These are phyloP conservation scores for Glarea lozoyensis DNA, from an alignment of 495 filamentous ascomycete species.

Conservation along the genomic window DNA sequence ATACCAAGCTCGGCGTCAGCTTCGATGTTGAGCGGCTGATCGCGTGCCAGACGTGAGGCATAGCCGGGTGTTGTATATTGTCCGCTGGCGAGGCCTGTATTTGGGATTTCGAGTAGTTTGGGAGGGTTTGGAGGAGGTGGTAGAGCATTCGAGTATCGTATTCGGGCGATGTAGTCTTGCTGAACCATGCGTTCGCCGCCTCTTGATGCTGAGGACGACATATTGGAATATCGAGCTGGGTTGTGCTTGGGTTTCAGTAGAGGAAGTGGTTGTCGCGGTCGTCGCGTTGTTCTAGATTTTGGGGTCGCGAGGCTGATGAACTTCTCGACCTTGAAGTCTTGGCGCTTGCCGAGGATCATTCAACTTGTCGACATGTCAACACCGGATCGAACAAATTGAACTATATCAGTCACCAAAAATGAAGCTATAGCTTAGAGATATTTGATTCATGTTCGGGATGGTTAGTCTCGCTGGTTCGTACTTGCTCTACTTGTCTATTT, in stretches of 20 bases:
- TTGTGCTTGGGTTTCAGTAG: constrained; percentile 9
- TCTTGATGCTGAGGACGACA: constrained; percentile 35
- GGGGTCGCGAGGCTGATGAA: too few relatives aligned
- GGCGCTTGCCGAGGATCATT: too few relatives aligned
- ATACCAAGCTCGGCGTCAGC: constrained; percentile 96
- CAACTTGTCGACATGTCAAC: too few relatives aligned
- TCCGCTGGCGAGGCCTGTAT: constrained; percentile 68
- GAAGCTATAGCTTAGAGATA: too few relatives aligned
- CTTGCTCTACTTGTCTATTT: too few relatives aligned
- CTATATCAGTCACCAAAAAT: too few relatives aligned
- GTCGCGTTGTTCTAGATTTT: too few relatives aligned
- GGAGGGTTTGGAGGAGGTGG: constrained; percentile 89
- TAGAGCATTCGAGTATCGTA: constrained; percentile 89
- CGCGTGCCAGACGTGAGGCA: constrained; percentile 75
- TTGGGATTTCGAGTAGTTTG: constrained; percentile 93
- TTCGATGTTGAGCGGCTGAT: constrained; percentile 92
- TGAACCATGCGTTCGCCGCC: constrained; percentile 55
- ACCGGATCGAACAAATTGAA: too few relatives aligned
- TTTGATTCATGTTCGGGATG: too few relatives aligned
- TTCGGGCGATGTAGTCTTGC: constrained; percentile 93
- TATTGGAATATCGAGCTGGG: constrained; percentile 14
- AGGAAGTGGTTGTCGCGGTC: too few relatives aligned
- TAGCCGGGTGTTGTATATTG: constrained; percentile 84
- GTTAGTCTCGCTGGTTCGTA: too few relatives aligned
- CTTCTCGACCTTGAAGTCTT: too few relatives aligned